These are phyloP conservation scores for Teunomyces kruisii DNA, from an alignment of 805 yeast genomes.

Conservation along the genomic window DNA sequence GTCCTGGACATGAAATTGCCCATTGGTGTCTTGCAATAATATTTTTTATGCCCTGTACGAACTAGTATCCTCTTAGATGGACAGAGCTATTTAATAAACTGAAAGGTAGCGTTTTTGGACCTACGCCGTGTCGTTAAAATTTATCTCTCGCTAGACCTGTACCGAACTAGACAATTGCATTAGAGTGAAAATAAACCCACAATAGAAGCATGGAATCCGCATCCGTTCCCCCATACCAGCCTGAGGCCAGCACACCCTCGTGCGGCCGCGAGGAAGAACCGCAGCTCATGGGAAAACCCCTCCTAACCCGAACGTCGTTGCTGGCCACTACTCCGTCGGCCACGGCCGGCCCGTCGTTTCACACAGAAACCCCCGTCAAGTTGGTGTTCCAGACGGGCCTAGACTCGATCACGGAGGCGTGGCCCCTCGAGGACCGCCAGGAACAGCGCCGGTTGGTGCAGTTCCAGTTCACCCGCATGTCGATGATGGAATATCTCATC, in stretches of 20 bases:
- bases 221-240: too few species aligned
- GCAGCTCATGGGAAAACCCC: background rate
- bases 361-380: slow-evolving; percentile 28
- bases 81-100: background rate
- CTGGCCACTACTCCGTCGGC: slow-evolving; percentile 18
- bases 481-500: slow-evolving; percentile 30
- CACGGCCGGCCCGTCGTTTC: too few species aligned
- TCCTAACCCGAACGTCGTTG: slow-evolving; percentile 23
- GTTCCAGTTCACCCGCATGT: slow-evolving; percentile 40
- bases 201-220: too few species aligned
- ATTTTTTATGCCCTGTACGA: background rate
- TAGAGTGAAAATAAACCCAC: too few species aligned
- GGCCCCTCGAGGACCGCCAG: slow-evolving; percentile 45
- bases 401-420: slow-evolving; percentile 37
- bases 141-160: too few species aligned
- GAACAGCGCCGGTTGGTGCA: slow-evolving; percentile 49
- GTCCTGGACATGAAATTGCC: background rate
- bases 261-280: background rate
- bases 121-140: background rate
- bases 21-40: background rate
- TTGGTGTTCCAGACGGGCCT: slow-evolving; percentile 31
- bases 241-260: too few species aligned
- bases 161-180: too few species aligned
- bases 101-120: background rate
- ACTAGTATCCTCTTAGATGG: background rate